Conservation (phyloP, 2,329 filamentous ascomycete genomes). For the Trichoderma aggressivum region DNA sequence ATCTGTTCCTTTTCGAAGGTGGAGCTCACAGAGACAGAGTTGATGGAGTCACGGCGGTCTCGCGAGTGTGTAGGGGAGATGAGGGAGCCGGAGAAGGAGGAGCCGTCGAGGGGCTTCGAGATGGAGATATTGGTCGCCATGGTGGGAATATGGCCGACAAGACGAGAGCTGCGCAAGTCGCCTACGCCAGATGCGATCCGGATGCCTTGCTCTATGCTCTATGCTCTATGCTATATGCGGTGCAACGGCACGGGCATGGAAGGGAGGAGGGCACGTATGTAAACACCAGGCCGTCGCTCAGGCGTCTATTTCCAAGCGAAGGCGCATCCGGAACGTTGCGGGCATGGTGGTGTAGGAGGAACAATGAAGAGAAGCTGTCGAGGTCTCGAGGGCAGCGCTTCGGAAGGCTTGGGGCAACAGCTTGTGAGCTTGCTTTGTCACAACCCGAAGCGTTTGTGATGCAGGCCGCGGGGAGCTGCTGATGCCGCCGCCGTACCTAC, state of each 20-base stretch:
- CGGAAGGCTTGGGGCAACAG: neutral
- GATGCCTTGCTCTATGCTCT: neutral
- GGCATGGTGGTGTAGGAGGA: constrained; percentile 5
- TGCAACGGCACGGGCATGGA: neutral
- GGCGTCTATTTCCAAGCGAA: constrained; percentile 13
- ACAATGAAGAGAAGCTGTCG: neutral
- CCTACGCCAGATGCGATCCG: neutral
- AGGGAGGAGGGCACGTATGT: neutral
- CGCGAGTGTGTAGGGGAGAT: constrained; percentile 33
- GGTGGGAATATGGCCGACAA: neutral
- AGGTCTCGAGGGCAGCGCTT: neutral
- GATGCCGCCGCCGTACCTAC: neutral
- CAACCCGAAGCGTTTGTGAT: neutral
- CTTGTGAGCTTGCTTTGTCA: neutral
- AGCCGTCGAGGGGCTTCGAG: constrained; percentile 31
- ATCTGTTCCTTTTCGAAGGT: constrained; percentile 66
- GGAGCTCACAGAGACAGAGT: constrained; percentile 40
- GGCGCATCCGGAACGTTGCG: constrained; percentile 7
- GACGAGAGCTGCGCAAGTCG: neutral
- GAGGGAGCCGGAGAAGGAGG: constrained; percentile 27
- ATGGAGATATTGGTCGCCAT: constrained; percentile 32
- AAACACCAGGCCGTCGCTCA: constrained; percentile 8
- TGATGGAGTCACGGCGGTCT: constrained; percentile 39
- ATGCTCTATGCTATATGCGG: no score
- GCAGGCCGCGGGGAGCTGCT: constrained; percentile 7